Evolutionary conservation across 1,284 basidiomycete genomes (phyloP), one percentile per base, ranked within the genome.

Genomic region (Ceratobasidium sp.): DNA sequence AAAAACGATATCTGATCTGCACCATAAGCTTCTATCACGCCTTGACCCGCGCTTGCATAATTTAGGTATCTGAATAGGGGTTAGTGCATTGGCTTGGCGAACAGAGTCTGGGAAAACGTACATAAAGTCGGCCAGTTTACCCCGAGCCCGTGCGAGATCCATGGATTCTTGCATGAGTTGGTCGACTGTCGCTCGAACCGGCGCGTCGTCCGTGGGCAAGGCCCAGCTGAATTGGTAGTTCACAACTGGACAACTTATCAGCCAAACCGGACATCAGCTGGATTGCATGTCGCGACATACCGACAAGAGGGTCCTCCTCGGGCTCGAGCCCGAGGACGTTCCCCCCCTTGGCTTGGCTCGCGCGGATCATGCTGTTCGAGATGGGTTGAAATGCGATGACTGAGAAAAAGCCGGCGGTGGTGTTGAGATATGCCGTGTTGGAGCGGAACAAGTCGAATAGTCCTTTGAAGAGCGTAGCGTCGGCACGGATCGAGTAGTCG

Each of bases 141-240:
- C 66, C 30, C 27, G 23, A n/a, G 46, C 46, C 14, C 50, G 44
- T 14, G 66, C 66, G 33, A 68, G 44, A 68, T 52, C 66, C 48
- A 50, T 54, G 7, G 66, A 68, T 20, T 46, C 33, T 23, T 30
- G 8, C 27, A 68, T 68, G 8, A 68, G 66, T 12, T 35, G 8
- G 33, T 68, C 66, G 48, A 68, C 33, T 14, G 50, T 68, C 46
- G n/a, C 18, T 23, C 33, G 48, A 48, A 52, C 66, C 27, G 18
- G n/a, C 18, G 50, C 33, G 46, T 68, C 66, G 16, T 68, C 66
- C 5, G 27, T 20, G 50, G 66, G 2, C n/a, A 68, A 68, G 8
- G 20, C 2, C 66, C 66, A 68, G 33, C n/a, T 68, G 33, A 68
- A 68, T 44, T 68, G 66, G 48, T 68, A 68, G 66, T 68, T 68